These are phyloP conservation scores for Annona cherimola DNA, from an alignment of 164 flowering plant species.

Conservation along the genomic window DNA sequence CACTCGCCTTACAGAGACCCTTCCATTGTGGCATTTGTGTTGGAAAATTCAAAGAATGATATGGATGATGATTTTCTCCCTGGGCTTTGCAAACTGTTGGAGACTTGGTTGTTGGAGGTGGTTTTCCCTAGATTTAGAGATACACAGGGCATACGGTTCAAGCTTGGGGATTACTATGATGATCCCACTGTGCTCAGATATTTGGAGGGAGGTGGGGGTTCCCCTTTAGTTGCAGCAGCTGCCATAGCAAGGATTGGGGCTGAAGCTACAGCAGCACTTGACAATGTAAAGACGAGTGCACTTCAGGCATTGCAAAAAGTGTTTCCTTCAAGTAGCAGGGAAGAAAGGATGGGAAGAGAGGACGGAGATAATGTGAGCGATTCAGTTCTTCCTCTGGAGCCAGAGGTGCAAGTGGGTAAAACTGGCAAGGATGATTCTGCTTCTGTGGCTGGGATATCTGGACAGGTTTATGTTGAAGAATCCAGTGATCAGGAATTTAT, in stretches of 20 bases:
- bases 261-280: conserved; percentile 83
- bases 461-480: conserved; percentile 23
- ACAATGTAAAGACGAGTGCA: conserved; percentile 72
- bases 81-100: conserved; percentile 90
- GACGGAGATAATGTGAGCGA: conserved; percentile 27
- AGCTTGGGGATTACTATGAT: conserved; percentile 94
- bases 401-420: conserved; percentile 20
- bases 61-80: conserved; percentile 68
- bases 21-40: conserved; percentile 60
- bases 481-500: conserved; percentile 40
- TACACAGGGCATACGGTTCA: conserved; percentile 57
- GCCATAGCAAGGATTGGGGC: conserved; percentile 93
- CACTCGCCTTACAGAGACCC: conserved; percentile 75
- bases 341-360: conserved; percentile 27
- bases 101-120: conserved; percentile 87
- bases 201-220: conserved; percentile 69
- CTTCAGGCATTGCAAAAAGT: conserved; percentile 81
- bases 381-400: conserved; percentile 22
- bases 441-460: conserved; percentile 24
- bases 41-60: conserved; percentile 70
- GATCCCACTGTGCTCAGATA: conserved; percentile 79
- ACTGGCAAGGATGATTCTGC: conserved; percentile 26
- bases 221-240: conserved; percentile 98
- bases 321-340: conserved; percentile 49
- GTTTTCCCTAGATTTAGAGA: conserved; percentile 92